phyloP scores from a whole-genome alignment of 2,329 filamentous ascomycete genomes.

The Akanthomyces dipterigenus region DNA sequence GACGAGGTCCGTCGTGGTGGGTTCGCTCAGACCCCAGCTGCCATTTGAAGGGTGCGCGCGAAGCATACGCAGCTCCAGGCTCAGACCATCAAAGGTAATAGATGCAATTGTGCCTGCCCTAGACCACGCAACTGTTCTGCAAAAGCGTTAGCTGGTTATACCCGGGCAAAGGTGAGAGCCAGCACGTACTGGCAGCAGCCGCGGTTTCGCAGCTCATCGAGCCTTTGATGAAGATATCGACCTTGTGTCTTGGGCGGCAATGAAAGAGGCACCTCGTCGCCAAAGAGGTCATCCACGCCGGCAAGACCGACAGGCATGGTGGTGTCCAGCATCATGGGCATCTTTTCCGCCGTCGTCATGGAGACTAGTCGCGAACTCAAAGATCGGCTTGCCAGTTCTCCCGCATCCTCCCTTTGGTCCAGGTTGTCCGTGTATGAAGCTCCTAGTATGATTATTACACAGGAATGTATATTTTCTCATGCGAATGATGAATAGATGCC shows the following conservation, averaged over 20 bases:
- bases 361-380: background rate
- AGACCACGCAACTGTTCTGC: conserved; percentile 79
- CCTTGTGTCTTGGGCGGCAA: conserved; percentile 38
- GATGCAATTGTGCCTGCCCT: conserved; percentile 79
- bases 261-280: conserved; percentile 56
- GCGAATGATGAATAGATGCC: background rate
- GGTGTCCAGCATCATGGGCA: conserved; percentile 37
- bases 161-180: background rate
- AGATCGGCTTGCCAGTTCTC: background rate
- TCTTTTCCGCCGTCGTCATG: conserved; percentile 31
- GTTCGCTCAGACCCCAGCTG: conserved; percentile 68
- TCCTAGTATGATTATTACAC: background rate
- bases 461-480: background rate
- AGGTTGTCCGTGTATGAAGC: background rate
- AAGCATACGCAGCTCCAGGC: conserved; percentile 67
- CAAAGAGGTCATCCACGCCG: conserved; percentile 69
- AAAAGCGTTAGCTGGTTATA: conserved; percentile 14
- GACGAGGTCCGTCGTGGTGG: conserved; percentile 57
- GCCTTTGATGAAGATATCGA: conserved; percentile 62
- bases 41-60: conserved; percentile 62
- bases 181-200: conserved; percentile 73
- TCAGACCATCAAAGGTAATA: conserved; percentile 64
- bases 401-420: background rate
- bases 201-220: conserved; percentile 68
- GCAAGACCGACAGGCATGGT: conserved; percentile 46